A percentile compares a stretch with the other conserved stretches of the same genome.
phyloP scores from a whole-genome alignment of 805 yeast genomes.

The Trichomonascus vanleenenianus region DNA sequence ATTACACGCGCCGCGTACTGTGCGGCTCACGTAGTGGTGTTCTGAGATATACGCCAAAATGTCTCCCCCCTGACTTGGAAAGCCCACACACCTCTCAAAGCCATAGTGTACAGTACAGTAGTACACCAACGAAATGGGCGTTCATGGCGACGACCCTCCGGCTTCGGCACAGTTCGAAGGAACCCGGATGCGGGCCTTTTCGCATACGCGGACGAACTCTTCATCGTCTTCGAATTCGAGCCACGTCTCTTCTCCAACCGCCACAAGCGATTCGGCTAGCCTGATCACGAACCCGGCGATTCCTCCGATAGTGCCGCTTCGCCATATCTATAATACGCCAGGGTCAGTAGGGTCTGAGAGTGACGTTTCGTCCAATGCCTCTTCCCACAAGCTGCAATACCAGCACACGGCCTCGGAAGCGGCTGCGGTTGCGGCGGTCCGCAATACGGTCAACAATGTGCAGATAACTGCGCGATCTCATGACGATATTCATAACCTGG shows the following conservation, averaged over 20 bases:
- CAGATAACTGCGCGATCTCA: not conserved
- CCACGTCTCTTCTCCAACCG: constrained; percentile 13
- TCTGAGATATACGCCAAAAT: not conserved
- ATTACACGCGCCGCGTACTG: too few species aligned
- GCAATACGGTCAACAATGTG: constrained; percentile 5
- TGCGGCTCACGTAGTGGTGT: not conserved
- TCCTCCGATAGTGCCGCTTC: too few species aligned
- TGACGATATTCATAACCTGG: not conserved
- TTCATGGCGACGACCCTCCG: not conserved
- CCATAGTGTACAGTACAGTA: too few species aligned
- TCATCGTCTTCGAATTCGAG: constrained; percentile 21
- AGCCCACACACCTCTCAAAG: not conserved
- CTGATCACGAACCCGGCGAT: too few species aligned
- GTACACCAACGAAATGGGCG: not conserved
- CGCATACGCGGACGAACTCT: constrained; percentile 20
- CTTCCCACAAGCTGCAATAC: not conserved
- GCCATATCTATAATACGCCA: not conserved
- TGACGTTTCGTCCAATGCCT: not conserved
- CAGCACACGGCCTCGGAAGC: constrained; percentile 17
- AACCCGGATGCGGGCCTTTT: constrained; percentile 12
- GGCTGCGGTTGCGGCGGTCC: constrained; percentile 21
- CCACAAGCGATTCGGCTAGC: not conserved
- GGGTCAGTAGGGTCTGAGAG: not conserved
- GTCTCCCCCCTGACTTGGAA: not conserved
- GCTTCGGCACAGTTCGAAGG: not conserved